A percentile compares a stretch with the other conserved stretches of the same genome.
Evolutionary conservation across 176 grass and related monocot species (phyloP).

Genomic region (Carex cristatella): DNA sequence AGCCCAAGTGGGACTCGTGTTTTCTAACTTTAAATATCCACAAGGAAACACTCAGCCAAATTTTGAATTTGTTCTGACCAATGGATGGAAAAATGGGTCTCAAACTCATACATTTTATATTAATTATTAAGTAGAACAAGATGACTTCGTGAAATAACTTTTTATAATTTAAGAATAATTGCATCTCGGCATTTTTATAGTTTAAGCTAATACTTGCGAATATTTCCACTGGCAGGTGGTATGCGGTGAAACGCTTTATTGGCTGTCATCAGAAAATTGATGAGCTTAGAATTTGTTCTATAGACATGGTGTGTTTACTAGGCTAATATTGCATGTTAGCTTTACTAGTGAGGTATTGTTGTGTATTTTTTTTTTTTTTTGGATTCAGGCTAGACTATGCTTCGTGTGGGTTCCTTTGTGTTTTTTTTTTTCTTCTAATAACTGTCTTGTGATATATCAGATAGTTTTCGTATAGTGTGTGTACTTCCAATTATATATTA

Average conservation of each 20-base stretch:
- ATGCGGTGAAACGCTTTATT: not conserved
- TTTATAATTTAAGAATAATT: too few relatives aligned
- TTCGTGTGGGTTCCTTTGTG: not conserved
- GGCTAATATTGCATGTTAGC: constrained; percentile 17
- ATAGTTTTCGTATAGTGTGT: not conserved
- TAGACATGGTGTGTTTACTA: not conserved
- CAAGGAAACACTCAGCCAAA: too few relatives aligned
- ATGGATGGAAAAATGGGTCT: too few relatives aligned
- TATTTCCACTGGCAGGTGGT: not conserved
- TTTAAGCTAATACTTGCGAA: not conserved
- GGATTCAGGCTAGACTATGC: not conserved
- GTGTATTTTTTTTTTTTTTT: not conserved
- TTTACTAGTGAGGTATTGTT: not conserved
- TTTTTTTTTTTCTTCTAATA: not conserved
- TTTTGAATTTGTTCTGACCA: too few relatives aligned
- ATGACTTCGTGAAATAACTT: not conserved
- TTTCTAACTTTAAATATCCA: not conserved
- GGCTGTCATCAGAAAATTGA: not conserved
- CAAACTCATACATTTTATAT: not conserved
- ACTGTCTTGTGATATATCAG: not conserved
- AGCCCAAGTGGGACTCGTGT: too few relatives aligned
- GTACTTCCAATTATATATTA: not conserved
- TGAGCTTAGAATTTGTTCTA: not conserved
- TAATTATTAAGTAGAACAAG: not conserved
- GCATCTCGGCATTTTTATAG: not conserved